These are phyloP conservation scores for Laguncularia racemosa DNA, from an alignment of 345 rosid genomes.

Conservation along the genomic window DNA sequence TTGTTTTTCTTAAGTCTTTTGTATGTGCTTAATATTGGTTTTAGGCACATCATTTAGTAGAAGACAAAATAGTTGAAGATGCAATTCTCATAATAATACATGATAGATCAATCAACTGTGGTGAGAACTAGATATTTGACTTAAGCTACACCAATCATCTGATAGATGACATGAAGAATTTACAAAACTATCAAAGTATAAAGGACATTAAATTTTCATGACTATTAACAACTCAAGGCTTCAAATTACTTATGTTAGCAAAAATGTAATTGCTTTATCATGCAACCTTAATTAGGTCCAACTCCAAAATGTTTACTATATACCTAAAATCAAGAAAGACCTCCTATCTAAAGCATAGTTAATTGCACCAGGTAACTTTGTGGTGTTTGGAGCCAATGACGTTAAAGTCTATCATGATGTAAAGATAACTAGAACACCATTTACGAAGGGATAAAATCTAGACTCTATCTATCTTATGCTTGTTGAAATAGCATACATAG, in stretches of 20 bases:
- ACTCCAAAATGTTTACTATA: background rate
- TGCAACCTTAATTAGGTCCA: background rate
- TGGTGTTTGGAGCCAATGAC: background rate
- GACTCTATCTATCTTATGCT: background rate
- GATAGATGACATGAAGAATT: too few species aligned
- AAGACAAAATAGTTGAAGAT: too few species aligned
- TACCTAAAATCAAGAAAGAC: background rate
- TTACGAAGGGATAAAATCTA: background rate
- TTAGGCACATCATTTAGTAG: too few species aligned
- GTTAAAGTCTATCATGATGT: background rate
- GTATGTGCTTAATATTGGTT: too few species aligned
- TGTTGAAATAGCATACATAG: background rate
- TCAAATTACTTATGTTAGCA: background rate
- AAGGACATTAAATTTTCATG: too few species aligned
- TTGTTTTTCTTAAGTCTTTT: too few species aligned
- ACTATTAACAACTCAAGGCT: constrained; percentile 3
- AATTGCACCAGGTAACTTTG: background rate
- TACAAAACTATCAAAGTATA: too few species aligned
- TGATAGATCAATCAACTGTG: too few species aligned
- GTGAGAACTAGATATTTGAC: too few species aligned
- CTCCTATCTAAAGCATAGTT: background rate
- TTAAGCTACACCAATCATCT: too few species aligned
- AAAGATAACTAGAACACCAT: background rate
- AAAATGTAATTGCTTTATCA: background rate
- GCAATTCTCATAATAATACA: too few species aligned